phyloP scores from a whole-genome alignment of 2,329 filamentous ascomycete genomes.

The Alternaria brassicae region DNA sequence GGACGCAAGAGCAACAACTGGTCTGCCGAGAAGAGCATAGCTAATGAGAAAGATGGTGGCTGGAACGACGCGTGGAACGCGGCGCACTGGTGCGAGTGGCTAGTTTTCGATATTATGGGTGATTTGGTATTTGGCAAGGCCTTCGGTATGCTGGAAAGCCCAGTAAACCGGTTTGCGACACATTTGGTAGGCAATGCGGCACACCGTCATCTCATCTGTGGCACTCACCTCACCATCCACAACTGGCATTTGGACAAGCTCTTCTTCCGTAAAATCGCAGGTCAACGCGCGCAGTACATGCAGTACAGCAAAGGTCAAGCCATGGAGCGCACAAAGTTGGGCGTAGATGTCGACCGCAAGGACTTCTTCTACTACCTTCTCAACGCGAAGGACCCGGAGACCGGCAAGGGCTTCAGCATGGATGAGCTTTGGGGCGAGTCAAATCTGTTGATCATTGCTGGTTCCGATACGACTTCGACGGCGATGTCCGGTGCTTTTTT shows the following conservation, averaged over 20 bases:
- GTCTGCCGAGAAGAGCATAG: slow-evolving; percentile 13
- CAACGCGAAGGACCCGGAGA: slow-evolving; percentile 57
- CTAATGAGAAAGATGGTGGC: slow-evolving; percentile 32
- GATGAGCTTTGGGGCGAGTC: slow-evolving; percentile 59
- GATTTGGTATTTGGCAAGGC: slow-evolving; percentile 57
- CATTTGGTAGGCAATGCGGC: slow-evolving; percentile 54
- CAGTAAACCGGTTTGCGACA: slow-evolving; percentile 52
- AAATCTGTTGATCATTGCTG: slow-evolving; percentile 59
- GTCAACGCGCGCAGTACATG: slow-evolving; percentile 52
- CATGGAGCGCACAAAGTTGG: slow-evolving; percentile 53
- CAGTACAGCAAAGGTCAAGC: slow-evolving; percentile 54
- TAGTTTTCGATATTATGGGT: slow-evolving; percentile 62
- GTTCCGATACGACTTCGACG: slow-evolving; percentile 55
- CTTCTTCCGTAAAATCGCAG: slow-evolving; percentile 54
- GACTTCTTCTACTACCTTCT: slow-evolving; percentile 60
- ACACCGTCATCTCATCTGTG: slow-evolving; percentile 55
- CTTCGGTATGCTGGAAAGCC: slow-evolving; percentile 54
- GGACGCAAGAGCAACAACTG: slow-evolving; percentile 26
- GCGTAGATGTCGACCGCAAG: slow-evolving; percentile 50
- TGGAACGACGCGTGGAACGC: slow-evolving; percentile 56
- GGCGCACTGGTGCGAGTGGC: slow-evolving; percentile 54
- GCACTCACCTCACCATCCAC: slow-evolving; percentile 54
- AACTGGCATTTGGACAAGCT: slow-evolving; percentile 54
- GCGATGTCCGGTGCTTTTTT: slow-evolving; percentile 53
- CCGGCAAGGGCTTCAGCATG: slow-evolving; percentile 53